Base-by-base conservation (phyloP, 2,329 filamentous ascomycete species). In the Calonectria leucothoes region DNA sequence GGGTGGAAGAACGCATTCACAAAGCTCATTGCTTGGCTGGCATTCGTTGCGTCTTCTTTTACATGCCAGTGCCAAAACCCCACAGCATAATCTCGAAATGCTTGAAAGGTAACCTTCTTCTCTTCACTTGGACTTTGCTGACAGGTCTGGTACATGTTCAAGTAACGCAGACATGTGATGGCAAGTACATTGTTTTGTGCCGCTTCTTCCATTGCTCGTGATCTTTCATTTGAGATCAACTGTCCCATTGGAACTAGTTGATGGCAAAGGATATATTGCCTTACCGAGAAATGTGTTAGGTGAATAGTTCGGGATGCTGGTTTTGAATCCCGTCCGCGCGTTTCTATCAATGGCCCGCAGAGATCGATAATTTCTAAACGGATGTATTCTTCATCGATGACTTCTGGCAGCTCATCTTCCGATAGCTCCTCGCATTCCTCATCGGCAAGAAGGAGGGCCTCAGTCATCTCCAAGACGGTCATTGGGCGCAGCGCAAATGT, bases 261-360 rank as follows among this genome's bases (percentile, higher is more conserved):
- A 15, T 72, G 65, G 27, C 48, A 52, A 29, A 79, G 37, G 2
- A 80, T 69, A 31, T 75, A 80, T 45, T 81, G 31, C 39, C 72
- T 75, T 35, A 81, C 69, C 1, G 75, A 74, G 45, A 80, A 79
- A 51, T 78, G 77, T 5, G 72, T 33, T 6, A 78, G 55, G 25
- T 78, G 71, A 12, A 81, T 33, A 25, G 69, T 76, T 15, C 49
- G 45, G 12, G 10, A 59, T 23, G n/a, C 70, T 6, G 48, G 23
- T 20, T 55, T 33, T 2, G 45, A 14, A 2, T 66, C 65, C 4
- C 39, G 48, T 14, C 23, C 23, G 27, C 74, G 71, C 31, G 81
- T 70, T 55, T 83, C 82, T 7, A 84, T 23, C 23, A 85, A 74
- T 4, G 79, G 78, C 8, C 76, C 80, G 59, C 81, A 84, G 1